Conservation (phyloP, 768 basidiomycete species). For the Gautieria morchelliformis region DNA sequence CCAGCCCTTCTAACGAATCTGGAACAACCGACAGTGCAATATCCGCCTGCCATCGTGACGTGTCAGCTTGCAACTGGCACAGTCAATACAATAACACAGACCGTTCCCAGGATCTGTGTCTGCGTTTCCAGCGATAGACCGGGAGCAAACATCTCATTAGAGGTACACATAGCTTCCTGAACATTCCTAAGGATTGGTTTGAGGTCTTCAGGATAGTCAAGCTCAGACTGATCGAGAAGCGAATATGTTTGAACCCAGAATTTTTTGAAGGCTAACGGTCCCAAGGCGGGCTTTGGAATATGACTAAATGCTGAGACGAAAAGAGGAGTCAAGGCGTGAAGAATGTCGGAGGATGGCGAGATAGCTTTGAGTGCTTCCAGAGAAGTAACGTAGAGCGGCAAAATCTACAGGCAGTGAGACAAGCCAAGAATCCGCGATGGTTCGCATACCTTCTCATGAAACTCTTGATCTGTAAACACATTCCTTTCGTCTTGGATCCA, state of each 20-base stretch:
- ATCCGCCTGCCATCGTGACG: background rate
- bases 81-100: background rate
- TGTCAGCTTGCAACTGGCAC: background rate
- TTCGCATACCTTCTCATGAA: constrained; percentile 47
- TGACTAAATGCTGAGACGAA: constrained; percentile 51
- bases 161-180: constrained; percentile 7
- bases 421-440: background rate
- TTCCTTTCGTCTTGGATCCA: constrained; percentile 58
- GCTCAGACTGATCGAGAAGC: constrained; percentile 28
- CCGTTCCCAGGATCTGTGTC: constrained; percentile 2
- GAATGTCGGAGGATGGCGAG: constrained; percentile 27
- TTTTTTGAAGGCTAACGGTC: constrained; percentile 44
- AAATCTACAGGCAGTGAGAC: constrained; percentile 31
- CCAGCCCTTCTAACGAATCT: background rate
- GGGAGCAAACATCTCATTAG: constrained; percentile 1
- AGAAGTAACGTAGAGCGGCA: constrained; percentile 54
- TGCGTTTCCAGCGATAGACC: constrained; percentile 1
- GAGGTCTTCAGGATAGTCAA: constrained; percentile 48
- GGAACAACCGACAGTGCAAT: background rate
- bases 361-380: constrained; percentile 43
- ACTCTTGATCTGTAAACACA: constrained; percentile 42
- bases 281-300: constrained; percentile 36
- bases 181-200: constrained; percentile 21
- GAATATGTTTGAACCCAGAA: constrained; percentile 52
- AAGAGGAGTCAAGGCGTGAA: constrained; percentile 40